Conservation (phyloP, 2,329 filamentous ascomycete genomes). For the Ceratocystis variospora region DNA sequence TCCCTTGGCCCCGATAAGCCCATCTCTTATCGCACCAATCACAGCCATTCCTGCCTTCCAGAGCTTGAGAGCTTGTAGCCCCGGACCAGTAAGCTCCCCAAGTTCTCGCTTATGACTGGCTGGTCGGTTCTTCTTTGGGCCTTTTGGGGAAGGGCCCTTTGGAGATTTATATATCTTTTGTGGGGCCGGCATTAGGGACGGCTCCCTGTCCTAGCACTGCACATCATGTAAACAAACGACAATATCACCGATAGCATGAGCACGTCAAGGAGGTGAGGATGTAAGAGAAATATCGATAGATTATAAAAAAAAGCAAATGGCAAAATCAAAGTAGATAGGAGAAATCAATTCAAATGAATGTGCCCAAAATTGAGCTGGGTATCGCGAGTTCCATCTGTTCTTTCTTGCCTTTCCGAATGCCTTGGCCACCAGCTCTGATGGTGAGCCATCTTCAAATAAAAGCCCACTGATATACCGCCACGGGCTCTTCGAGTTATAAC, state of each 20-base stretch:
- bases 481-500: too few relatives aligned
- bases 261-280: neutral
- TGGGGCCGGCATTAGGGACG: neutral
- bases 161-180: neutral
- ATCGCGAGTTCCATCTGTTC: slow-evolving; percentile 15
- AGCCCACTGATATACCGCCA: too few relatives aligned
- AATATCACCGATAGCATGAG: slow-evolving; percentile 17
- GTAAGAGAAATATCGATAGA: too few relatives aligned
- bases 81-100: neutral
- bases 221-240: neutral
- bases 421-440: neutral
- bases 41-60: neutral
- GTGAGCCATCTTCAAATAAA: neutral
- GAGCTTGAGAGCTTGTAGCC: neutral
- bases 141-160: neutral
- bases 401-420: neutral
- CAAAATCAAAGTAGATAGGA: slow-evolving; percentile 10
- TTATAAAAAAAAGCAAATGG: slow-evolving; percentile 13
- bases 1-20: neutral
- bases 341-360: slow-evolving; percentile 17
- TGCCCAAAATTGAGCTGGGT: slow-evolving; percentile 20
- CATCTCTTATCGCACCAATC: neutral
- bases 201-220: neutral
- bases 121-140: neutral
- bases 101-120: neutral